phyloP scores from a whole-genome alignment of 2,329 filamentous ascomycete genomes.

The Alternaria atra region DNA sequence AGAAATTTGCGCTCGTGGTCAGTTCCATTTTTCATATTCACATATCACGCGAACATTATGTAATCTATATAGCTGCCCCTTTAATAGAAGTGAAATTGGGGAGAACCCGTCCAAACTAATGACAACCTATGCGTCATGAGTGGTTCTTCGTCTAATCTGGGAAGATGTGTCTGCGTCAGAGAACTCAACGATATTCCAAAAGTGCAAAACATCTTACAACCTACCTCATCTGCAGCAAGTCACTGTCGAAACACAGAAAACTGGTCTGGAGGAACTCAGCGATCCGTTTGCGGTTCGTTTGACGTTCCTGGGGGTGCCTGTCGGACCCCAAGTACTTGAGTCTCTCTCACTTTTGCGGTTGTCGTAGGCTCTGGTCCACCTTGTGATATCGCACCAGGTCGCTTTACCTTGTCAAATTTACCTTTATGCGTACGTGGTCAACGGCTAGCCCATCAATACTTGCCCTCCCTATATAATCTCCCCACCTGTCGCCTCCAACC shows the following conservation, averaged over 20 bases:
- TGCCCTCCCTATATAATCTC: neutral
- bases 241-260: rapidly evolving
- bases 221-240: neutral
- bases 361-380: neutral
- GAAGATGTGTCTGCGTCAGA: neutral
- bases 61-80: rapidly evolving
- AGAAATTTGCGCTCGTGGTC: neutral
- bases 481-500: neutral
- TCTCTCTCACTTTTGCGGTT: neutral
- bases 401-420: neutral
- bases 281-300: neutral
- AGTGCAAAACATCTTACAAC: neutral
- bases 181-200: neutral
- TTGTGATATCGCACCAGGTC: neutral
- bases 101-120: neutral
- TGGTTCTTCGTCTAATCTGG: neutral
- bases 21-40: neutral
- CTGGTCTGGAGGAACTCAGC: neutral
- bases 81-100: neutral
- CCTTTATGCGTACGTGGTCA: neutral
- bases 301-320: neutral
- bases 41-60: neutral
- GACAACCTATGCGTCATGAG: too few relatives aligned
- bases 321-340: neutral
- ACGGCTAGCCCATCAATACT: neutral